A percentile compares a stretch with the other conserved stretches of the same genome.
These are phyloP conservation scores for Neurospora tetrasperma DNA, from an alignment of 495 filamentous ascomycete species.

Conservation along the genomic window DNA sequence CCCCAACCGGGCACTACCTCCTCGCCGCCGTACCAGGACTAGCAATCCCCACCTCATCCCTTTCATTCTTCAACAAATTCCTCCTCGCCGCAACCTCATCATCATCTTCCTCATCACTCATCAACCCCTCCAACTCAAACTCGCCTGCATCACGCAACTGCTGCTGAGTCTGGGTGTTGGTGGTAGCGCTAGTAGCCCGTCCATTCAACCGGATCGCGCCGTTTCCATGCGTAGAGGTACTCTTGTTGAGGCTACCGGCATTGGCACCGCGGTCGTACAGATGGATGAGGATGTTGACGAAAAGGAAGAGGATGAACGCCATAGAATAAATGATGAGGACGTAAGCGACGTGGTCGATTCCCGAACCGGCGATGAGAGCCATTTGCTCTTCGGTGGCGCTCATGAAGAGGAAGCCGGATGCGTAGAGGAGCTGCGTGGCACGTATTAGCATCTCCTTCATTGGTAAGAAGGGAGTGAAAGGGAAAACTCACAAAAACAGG, in stretches of 20 bases:
- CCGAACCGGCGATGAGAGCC: conserved; percentile 55
- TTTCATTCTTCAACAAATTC: conserved; percentile 25
- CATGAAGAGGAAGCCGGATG: conserved; percentile 96
- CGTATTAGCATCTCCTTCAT: too few species aligned
- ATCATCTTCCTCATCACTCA: conserved; percentile 78
- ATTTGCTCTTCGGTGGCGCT: conserved; percentile 95
- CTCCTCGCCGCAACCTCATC: conserved; percentile 28
- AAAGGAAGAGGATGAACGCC: conserved; percentile 82
- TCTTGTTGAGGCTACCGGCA: conserved; percentile 12
- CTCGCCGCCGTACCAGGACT: conserved; percentile 32
- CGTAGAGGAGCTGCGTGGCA: conserved; percentile 61
- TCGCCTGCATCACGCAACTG: conserved; percentile 63
- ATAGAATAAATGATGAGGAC: conserved; percentile 83
- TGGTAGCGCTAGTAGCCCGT: conserved; percentile 17
- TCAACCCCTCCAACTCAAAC: conserved; percentile 83
- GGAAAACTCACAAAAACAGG: conserved; percentile 68
- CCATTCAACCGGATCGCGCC: conserved; percentile 42
- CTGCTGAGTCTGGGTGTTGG: conserved; percentile 34
- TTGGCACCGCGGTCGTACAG: conserved; percentile 56
- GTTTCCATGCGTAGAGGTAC: conserved; percentile 2
- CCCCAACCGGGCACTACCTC: conserved; percentile 2
- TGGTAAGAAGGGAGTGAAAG: too few species aligned
- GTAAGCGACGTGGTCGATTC: conserved; percentile 83
- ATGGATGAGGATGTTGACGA: conserved; percentile 72
- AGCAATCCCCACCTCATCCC: conserved; percentile 12